Conservation (phyloP, 2,329 filamentous ascomycete genomes). For the Colletotrichum shisoi region DNA sequence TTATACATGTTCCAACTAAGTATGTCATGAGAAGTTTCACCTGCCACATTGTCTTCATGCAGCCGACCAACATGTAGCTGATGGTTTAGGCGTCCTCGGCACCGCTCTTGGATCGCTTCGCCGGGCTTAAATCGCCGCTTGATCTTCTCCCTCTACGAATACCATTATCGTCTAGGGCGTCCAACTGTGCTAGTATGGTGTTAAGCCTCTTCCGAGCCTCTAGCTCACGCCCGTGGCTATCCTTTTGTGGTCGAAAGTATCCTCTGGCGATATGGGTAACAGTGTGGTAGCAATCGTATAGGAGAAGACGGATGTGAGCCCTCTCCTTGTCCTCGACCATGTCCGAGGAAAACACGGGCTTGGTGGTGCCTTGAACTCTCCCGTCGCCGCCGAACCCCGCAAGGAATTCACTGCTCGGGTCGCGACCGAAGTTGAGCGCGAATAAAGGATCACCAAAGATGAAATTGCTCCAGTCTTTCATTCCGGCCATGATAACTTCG, state of each 20-base stretch:
- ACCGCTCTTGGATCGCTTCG: conserved; percentile 53
- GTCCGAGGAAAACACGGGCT: conserved; percentile 30
- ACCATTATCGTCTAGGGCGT: conserved; percentile 50
- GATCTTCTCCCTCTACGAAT: conserved; percentile 46
- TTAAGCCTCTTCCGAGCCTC: conserved; percentile 61
- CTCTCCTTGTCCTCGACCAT: conserved; percentile 56
- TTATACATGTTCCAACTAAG: neutral
- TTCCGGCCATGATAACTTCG: conserved; percentile 27
- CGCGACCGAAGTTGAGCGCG: conserved; percentile 57
- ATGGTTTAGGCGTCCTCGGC: conserved; percentile 26
- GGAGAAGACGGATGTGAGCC: conserved; percentile 56
- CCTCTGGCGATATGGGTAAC: conserved; percentile 61
- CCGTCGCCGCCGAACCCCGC: conserved; percentile 54
- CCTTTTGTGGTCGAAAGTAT: conserved; percentile 61
- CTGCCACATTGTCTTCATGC: neutral
- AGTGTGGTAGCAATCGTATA: conserved; percentile 68
- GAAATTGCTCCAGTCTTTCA: conserved; percentile 67
- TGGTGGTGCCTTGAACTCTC: conserved; percentile 25
- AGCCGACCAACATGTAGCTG: neutral
- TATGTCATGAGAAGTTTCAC: conserved; percentile 2
- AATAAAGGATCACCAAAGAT: conserved; percentile 69
- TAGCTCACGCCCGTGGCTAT: conserved; percentile 61
- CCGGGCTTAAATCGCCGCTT: conserved; percentile 54
- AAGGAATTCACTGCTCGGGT: conserved; percentile 56
- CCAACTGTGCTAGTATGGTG: conserved; percentile 56